A percentile compares a stretch with the other conserved stretches of the same genome.
Conservation (phyloP, 148 eudicot species). For the Pouteria glomerata region DNA sequence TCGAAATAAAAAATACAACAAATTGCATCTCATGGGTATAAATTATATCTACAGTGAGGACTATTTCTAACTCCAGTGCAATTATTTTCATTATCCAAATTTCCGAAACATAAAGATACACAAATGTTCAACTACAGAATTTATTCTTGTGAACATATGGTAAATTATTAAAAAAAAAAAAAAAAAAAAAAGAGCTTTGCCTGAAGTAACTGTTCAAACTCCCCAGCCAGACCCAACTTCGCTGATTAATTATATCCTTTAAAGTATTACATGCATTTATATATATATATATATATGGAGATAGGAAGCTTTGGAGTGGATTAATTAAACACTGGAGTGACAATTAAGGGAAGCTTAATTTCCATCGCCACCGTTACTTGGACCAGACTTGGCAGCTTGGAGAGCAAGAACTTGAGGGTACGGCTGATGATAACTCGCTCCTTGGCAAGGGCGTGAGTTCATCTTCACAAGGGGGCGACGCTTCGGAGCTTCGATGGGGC, state of each 20-base stretch:
- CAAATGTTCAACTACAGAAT: too few relatives aligned
- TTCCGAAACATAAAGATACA: too few relatives aligned
- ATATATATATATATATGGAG: too few relatives aligned
- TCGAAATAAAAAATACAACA: too few relatives aligned
- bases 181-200: background rate
- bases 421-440: background rate
- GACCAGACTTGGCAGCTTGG: constrained; percentile 30
- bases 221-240: background rate
- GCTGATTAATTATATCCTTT: background rate
- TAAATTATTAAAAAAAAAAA: background rate
- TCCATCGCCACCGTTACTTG: constrained; percentile 31
- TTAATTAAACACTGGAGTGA: background rate
- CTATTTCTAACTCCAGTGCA: too few relatives aligned
- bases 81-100: too few relatives aligned
- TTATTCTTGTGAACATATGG: too few relatives aligned
- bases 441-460: too few relatives aligned
- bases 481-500: background rate
- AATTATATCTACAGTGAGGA: too few relatives aligned
- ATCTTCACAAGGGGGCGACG: background rate
- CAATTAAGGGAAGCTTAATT: background rate
- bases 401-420: constrained; percentile 12
- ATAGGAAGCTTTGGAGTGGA: too few relatives aligned
- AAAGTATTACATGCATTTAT: constrained; percentile 7
- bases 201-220: background rate
- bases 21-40: too few relatives aligned